Percentiles rank a stretch among this genome's conserved stretches.
Evolutionary conservation across 768 basidiomycete genomes (phyloP).

Genomic region (Boletus fagicola): DNA sequence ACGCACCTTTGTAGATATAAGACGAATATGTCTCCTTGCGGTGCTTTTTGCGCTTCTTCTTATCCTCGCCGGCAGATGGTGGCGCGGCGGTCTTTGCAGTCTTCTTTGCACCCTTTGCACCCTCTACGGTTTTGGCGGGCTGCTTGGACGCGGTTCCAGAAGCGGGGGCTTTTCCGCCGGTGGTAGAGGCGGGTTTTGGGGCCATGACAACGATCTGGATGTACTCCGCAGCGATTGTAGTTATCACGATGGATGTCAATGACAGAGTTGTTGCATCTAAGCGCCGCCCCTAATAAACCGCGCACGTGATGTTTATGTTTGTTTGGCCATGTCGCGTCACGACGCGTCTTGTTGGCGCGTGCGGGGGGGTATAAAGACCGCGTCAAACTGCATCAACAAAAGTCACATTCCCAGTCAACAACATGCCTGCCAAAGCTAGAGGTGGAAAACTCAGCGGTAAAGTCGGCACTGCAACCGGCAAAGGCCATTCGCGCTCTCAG

Average conservation of each 20-base stretch:
- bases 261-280: neutral
- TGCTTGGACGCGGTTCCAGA: conserved; percentile 58
- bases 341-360: conserved; percentile 40
- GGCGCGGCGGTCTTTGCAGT: conserved; percentile 55
- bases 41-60: conserved; percentile 85
- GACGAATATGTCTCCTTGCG: conserved; percentile 93
- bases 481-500: conserved; percentile 70
- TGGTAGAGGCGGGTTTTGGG: conserved; percentile 65
- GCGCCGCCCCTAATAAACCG: conserved; percentile 35
- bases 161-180: conserved; percentile 67
- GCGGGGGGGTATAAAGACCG: conserved; percentile 23
- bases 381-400: conserved; percentile 1
- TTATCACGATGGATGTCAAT: conserved; percentile 22
- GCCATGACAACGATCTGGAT: conserved; percentile 37
- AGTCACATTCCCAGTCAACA: neutral
- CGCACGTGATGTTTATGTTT: conserved; percentile 32
- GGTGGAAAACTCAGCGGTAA: conserved; percentile 48
- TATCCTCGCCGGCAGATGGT: conserved; percentile 61
- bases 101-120: conserved; percentile 78
- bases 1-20: conserved; percentile 85
- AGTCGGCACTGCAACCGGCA: conserved; percentile 37
- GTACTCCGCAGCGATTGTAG: neutral
- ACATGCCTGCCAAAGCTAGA: conserved; percentile 32
- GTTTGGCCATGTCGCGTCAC: conserved; percentile 33
- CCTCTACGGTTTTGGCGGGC: conserved; percentile 53